Evolutionary conservation across 306 rosid species (phyloP), one percentile per base, ranked within the genome.

Genomic region (Vigna hirtella): DNA sequence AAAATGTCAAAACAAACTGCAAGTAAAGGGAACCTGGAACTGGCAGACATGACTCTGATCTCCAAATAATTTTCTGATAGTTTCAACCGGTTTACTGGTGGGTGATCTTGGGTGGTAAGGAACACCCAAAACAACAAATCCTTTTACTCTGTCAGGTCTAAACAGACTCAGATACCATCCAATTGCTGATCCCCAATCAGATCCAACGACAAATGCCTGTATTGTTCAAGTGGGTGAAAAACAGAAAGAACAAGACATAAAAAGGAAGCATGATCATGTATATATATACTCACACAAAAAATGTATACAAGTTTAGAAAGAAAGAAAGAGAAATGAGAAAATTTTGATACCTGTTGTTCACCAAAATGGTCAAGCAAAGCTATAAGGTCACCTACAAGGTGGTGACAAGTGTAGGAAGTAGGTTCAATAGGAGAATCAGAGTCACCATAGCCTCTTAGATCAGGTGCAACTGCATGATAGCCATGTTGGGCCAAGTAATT

Each of bases 361-460:
- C 82, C 87, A 83, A 89, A 85, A 81, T 89, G 94, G 61, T 89
- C 91, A 47, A 91, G 83, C 24, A 91, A 76, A 20, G 90, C 92
- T 11, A 86, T 62, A 73, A 88, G 87, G 66, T 89, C 93, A 24
- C 90, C 94, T 4, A 84, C 90, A 4, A 86, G 13, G 79, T 88
- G 92, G 0, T 83, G 22, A 2, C 22, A 0, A 43, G 92, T 85
- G 74, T 92, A 86, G 76, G 91, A 88, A 53, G 16, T 64, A 30
- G 87, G 83, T 65, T 58, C 74, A 32, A 87, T 72, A 24, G 95
- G 93, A 82, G 89, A 79, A 22, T 88, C 88, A 18, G 90, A 90
- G 66, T 86, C 90, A 20, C 94, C 94, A 7, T 84, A 88, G 70
- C 95, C 97, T 87, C 97, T 83, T 20, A 91, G 77, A 80, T 92